phyloP scores from a whole-genome alignment of 495 filamentous ascomycete species.

The Ramalina peruviana region DNA sequence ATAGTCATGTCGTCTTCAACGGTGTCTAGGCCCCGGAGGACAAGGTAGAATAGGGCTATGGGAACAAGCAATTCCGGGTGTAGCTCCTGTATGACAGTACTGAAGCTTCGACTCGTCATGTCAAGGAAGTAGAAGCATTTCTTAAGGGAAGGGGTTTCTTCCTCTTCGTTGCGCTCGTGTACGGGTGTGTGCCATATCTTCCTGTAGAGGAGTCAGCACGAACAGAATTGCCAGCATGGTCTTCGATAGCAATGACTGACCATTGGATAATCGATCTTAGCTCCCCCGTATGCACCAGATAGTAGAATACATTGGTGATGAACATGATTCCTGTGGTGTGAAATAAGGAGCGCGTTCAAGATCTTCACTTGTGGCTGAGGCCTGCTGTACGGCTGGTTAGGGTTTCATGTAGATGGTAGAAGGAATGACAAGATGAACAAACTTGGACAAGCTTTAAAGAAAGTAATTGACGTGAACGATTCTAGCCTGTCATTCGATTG shows the following conservation, averaged over 20 bases:
- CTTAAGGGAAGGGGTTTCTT: conserved; percentile 59
- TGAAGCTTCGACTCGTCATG: conserved; percentile 83
- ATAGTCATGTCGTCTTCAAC: conserved; percentile 99
- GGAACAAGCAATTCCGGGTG: conserved; percentile 87
- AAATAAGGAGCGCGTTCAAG: too few species aligned
- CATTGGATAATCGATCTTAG: conserved; percentile 86
- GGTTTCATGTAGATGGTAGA: too few species aligned
- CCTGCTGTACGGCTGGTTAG: too few species aligned
- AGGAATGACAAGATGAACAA: too few species aligned
- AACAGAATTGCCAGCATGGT: not conserved
- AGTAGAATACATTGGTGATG: conserved; percentile 51
- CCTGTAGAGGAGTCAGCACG: conserved; percentile 35
- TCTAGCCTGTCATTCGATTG: too few species aligned
- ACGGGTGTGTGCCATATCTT: conserved; percentile 93
- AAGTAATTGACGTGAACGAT: too few species aligned
- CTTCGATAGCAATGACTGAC: conserved; percentile 30
- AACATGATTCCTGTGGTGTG: too few species aligned
- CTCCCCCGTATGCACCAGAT: conserved; percentile 60
- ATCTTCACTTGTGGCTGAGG: too few species aligned
- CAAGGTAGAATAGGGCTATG: conserved; percentile 85
- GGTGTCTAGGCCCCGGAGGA: conserved; percentile 81
- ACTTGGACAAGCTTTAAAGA: too few species aligned
- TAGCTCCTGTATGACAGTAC: conserved; percentile 85
- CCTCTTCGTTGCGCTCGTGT: conserved; percentile 61
- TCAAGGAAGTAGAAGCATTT: conserved; percentile 79